Base-by-base conservation (phyloP, 805 yeast genomes). In the Scheffersomyces stipitis region DNA sequence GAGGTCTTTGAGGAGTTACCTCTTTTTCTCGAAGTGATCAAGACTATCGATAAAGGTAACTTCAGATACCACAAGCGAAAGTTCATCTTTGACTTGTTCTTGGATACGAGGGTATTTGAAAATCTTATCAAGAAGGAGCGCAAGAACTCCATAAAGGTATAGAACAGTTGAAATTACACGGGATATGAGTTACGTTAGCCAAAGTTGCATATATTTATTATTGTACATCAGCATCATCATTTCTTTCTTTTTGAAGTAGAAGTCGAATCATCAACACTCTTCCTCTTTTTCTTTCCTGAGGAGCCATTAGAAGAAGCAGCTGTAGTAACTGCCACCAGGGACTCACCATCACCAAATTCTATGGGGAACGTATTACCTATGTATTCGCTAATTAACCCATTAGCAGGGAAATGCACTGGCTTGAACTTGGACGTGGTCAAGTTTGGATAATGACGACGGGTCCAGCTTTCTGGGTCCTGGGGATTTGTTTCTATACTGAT, bases 21-120 rank as follows among this genome's bases (percentile, higher is more conserved):
- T 2, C 58, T 85, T 34, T 79, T 85, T 36, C 52, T 67, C 54
- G 56, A 72, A 69, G 51, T 79, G 66, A 34, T 66, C 69, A 60
- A 69, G 62, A 37, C 71, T 66, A 49, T 71, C 71, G 71, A 84
- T 69, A 46, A 66, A 58, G 55, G 88, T 62, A 68, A 73, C 71
- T 85, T 78, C 58, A 76, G 81, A 45, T 78, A 76, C 35, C 76
- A 77, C 3, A 78, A 78, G 14, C 64, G 95, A 26, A 71, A 78
- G 44, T 83, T 80, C 51, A 64, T 88, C 12, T 73, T 82, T 49
- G 90, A 81, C 29, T 62, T 84, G 36, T 77, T 86, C 45, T 45
- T 59, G 16, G 73, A 75, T 44, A 66, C 73, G 9, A 65, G 65
- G 22, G 64, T 80, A 30, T 60, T 83, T 54, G 86, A 80, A 41